Evolutionary conservation across 208 protist genomes (phyloP).

Genomic region (Paratrypanosoma confusum): DNA sequence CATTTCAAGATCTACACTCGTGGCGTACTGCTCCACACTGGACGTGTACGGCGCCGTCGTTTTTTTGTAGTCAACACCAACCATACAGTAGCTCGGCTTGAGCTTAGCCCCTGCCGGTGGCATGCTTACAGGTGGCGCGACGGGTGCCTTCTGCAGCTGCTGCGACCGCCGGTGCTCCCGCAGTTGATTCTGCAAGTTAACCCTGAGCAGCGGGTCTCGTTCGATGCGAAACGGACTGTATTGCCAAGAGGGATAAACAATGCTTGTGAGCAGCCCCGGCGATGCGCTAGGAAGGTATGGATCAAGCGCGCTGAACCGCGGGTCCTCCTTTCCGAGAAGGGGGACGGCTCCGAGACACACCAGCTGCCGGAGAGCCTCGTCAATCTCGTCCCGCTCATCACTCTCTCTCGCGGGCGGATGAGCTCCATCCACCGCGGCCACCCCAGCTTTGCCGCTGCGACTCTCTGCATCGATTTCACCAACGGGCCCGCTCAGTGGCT

Average conservation of each 20-base stretch:
- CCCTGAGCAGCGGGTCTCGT: constrained; percentile 45
- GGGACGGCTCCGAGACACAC: constrained; percentile 57
- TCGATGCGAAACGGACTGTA: constrained; percentile 62
- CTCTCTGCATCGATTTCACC: too few relatives aligned
- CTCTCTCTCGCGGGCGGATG: neutral
- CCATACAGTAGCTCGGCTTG: too few relatives aligned
- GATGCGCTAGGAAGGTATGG: constrained; percentile 35
- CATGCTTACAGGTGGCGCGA: too few relatives aligned
- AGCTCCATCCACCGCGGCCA: neutral
- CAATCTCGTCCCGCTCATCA: constrained; percentile 1
- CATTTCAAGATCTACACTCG: too few relatives aligned
- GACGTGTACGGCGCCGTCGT: too few relatives aligned
- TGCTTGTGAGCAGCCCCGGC: constrained; percentile 34
- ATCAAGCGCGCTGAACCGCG: constrained; percentile 10
- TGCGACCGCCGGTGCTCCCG: too few relatives aligned
- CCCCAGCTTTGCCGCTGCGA: neutral
- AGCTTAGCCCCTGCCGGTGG: too few relatives aligned
- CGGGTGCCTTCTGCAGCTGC: too few relatives aligned
- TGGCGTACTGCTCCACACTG: too few relatives aligned
- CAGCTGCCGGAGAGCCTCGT: constrained; percentile 17
- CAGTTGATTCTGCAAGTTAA: too few relatives aligned
- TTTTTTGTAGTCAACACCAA: too few relatives aligned
- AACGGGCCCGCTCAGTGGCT: too few relatives aligned
- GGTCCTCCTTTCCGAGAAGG: constrained; percentile 29
- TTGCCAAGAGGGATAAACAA: constrained; percentile 42